phyloP scores from a whole-genome alignment of 768 basidiomycete genomes.

The Russula sp. region DNA sequence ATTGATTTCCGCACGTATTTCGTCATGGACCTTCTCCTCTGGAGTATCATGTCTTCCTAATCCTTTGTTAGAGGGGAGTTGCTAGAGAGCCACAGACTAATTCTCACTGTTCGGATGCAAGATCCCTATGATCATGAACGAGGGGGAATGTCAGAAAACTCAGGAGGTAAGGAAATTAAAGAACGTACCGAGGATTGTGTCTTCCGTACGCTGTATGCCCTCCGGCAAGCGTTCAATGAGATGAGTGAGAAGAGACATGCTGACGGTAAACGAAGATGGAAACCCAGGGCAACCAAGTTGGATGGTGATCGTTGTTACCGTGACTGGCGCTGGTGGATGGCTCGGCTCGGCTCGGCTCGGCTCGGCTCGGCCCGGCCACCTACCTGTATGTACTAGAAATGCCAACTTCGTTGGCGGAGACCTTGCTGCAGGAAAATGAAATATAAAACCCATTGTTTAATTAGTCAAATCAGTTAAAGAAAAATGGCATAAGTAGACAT shows the following conservation, averaged over 20 bases:
- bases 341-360: no score
- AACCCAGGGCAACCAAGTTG: no score
- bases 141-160: background rate
- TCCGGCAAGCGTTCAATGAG: constrained; percentile 25
- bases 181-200: constrained; percentile 22
- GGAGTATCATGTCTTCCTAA: constrained; percentile 68
- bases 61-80: background rate
- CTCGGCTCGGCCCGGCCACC: no score
- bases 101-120: constrained; percentile 24
- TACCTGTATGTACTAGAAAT: no score
- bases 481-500: no score
- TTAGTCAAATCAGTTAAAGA: no score
- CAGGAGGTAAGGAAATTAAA: background rate
- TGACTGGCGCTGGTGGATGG: no score
- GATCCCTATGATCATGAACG: constrained; percentile 11
- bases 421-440: no score
- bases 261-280: no score
- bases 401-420: no score
- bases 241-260: constrained; percentile 16
- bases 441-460: no score
- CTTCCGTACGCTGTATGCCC: constrained; percentile 25
- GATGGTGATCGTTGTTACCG: no score
- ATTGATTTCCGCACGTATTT: constrained; percentile 68
- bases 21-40: constrained; percentile 64
- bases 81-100: background rate